Evolutionary conservation across 345 rosid genomes (phyloP).

Genomic region (Citropsis articulata): DNA sequence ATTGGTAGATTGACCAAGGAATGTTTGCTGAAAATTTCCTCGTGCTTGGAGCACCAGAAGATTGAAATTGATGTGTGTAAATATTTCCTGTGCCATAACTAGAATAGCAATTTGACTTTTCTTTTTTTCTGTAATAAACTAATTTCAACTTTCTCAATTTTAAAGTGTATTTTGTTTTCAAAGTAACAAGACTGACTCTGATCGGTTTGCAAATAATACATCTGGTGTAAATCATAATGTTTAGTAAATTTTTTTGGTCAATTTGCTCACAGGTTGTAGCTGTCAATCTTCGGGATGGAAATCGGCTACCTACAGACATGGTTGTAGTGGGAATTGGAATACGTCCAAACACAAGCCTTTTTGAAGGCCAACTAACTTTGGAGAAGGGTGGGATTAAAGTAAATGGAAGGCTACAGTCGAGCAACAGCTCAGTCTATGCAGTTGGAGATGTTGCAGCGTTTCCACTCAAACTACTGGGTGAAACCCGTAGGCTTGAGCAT

Average conservation of each 20-base stretch:
- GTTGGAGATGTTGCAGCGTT: conserved; percentile 92
- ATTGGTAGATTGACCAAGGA: not conserved
- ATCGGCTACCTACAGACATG: conserved; percentile 63
- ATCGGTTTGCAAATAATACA: not conserved
- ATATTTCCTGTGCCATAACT: not conserved
- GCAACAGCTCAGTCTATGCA: conserved; percentile 81
- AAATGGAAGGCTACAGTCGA: conserved; percentile 76
- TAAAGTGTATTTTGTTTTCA: not conserved
- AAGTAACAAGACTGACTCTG: not conserved
- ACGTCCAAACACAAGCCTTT: conserved; percentile 88
- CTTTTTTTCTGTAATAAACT: not conserved
- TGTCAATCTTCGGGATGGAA: conserved; percentile 84
- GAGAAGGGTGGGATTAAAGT: conserved; percentile 97
- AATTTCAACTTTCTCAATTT: not conserved
- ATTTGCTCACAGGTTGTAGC: conserved; percentile 57
- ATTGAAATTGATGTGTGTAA: not conserved
- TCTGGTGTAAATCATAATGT: not conserved
- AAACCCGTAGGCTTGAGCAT: conserved; percentile 90
- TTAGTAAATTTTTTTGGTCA: conserved; percentile 1
- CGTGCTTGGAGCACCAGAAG: not conserved
- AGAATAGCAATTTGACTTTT: not conserved
- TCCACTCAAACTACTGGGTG: conserved; percentile 76
- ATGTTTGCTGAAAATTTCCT: not conserved
- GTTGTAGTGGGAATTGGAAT: conserved; percentile 94
- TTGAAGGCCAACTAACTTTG: conserved; percentile 82